phyloP scores from a whole-genome alignment of 2,329 filamentous ascomycete species.

The Aschersonia sp. region DNA sequence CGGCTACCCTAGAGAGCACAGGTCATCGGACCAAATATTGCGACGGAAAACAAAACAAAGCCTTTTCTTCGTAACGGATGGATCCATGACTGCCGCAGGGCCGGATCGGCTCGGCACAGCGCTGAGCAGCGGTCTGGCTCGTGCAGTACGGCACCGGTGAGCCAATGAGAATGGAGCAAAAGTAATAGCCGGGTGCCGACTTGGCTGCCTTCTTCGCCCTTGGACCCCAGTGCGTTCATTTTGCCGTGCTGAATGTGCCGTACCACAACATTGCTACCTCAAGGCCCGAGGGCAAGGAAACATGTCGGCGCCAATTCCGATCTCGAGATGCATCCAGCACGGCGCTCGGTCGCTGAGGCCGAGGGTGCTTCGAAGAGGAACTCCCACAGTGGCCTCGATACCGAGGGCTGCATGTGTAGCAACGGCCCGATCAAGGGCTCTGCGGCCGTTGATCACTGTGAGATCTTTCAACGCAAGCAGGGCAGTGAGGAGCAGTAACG shows the following conservation, averaged over 20 bases:
- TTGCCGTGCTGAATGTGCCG: neutral
- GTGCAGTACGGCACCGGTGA: neutral
- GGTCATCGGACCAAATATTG: too few species aligned
- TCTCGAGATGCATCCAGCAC: constrained; percentile 24
- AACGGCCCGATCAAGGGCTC: constrained; percentile 8
- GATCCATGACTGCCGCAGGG: neutral
- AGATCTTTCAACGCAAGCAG: constrained; percentile 22
- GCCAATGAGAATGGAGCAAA: neutral
- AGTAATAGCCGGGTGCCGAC: neutral
- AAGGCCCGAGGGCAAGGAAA: neutral
- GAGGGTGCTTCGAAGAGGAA: constrained; percentile 11
- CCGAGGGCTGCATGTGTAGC: constrained; percentile 7
- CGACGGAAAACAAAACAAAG: too few species aligned
- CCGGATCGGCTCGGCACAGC: neutral
- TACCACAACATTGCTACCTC: neutral
- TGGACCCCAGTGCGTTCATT: neutral
- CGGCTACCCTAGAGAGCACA: too few species aligned
- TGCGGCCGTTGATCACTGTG: constrained; percentile 8
- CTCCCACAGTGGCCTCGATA: constrained; percentile 9
- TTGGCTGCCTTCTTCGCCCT: neutral
- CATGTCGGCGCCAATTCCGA: constrained; percentile 22
- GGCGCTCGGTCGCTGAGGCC: constrained; percentile 17
- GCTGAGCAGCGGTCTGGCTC: neutral
- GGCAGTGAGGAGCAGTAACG: constrained; percentile 10
- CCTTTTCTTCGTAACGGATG: too few species aligned